Evolutionary conservation across 305 asterid species (phyloP), one percentile per base, ranked within the genome.

Genomic region (Fraxinus latifolia): DNA sequence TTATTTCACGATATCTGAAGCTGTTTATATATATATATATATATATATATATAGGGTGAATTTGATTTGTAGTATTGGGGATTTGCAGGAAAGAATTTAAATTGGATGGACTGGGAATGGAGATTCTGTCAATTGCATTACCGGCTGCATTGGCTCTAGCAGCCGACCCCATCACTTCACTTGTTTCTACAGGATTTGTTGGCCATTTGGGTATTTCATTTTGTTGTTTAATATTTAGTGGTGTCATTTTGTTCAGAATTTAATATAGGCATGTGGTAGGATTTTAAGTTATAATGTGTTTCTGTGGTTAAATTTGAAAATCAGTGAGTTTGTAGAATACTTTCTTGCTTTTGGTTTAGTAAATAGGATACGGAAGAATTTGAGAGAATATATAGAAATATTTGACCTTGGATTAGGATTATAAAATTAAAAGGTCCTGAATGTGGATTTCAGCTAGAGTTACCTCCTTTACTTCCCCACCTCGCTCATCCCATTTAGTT

Each of bases 71-170:
- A 62, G 50, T 19, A 37, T 29, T 82, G 80, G 39, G 67, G 74
- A 76, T 81, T 85, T 85, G 71, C 83, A 95, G 98, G 87, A 87
- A 88, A 73, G 88, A 37, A 50, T 84, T 89, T 80, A 89, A 82
- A 79, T 77, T 91, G 72, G 98, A 89, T 87, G 94, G 91, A 72
- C 82, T 92, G 60, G 95, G 93, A 82, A 37, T 89, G 90, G 94
- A 95, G 68, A 92, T 95, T 81, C 81, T 94, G 81, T 91, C 98
- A 3, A 92, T 95, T 77, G 97, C 99, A 25, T 65, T 91, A 81
- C 98, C 99, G 0, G 97, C 99, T 1, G 97, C 98, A 21, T 82
- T 95, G 86, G 98, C 99, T 84, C 97, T 95, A 47, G 94, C 95
- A 0, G 97, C 98, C 34, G 99, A 95, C 27, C 99, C 99, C 0